A percentile compares a stretch with the other conserved stretches of the same genome.
phyloP scores from a whole-genome alignment of 768 basidiomycete genomes.

The Sporobolomyces phaffii region DNA sequence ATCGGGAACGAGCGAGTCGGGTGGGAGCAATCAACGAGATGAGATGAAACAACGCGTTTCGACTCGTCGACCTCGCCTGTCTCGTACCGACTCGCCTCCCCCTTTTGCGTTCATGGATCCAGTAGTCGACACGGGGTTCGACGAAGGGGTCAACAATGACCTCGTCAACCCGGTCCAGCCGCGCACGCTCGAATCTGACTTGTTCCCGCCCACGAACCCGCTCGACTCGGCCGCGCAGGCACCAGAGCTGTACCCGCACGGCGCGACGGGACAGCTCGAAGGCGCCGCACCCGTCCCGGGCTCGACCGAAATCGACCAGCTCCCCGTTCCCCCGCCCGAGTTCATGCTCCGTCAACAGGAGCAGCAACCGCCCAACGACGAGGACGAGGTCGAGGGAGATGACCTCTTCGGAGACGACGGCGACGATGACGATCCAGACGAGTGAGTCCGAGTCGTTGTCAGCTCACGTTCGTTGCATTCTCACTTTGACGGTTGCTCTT shows the following conservation, averaged over 20 bases:
- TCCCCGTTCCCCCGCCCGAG: not conserved
- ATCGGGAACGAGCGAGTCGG: too few relatives aligned
- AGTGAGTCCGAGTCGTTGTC: conserved; percentile 9
- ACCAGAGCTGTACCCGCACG: conserved; percentile 23
- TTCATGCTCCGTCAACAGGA: conserved; percentile 3
- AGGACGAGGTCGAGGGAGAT: conserved; percentile 23
- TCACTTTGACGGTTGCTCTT: too few relatives aligned
- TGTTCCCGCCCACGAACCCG: not conserved
- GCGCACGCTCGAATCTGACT: not conserved
- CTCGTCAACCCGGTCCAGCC: conserved; percentile 22
- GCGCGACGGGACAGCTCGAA: not conserved
- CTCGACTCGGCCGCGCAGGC: not conserved
- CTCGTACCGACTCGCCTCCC: not conserved
- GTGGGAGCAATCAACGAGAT: too few relatives aligned
- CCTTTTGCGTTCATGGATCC: conserved; percentile 1
- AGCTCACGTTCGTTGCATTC: not conserved
- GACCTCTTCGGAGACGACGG: conserved; percentile 30
- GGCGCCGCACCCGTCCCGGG: conserved; percentile 25
- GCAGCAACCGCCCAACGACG: not conserved
- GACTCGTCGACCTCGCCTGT: not conserved
- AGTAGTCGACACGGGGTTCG: conserved; percentile 7
- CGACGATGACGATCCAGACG: conserved; percentile 31
- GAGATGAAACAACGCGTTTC: too few relatives aligned
- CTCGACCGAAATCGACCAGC: not conserved
- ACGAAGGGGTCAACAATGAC: conserved; percentile 3